phyloP scores from a whole-genome alignment of 345 rosid genomes.

The Jatropha curcas region DNA sequence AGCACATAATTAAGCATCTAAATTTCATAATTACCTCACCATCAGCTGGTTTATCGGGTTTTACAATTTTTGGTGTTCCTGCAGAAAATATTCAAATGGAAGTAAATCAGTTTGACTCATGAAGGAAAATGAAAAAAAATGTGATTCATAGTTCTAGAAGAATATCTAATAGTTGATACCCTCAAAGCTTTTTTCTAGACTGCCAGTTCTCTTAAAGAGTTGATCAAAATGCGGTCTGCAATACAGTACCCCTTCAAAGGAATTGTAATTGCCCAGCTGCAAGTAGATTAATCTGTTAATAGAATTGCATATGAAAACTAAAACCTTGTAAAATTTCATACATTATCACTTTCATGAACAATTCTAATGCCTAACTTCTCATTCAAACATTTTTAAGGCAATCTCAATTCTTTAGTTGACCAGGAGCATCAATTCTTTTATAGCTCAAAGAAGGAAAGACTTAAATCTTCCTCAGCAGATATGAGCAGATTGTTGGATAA shows the following conservation, averaged over 20 bases:
- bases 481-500: neutral
- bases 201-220: constrained; percentile 91
- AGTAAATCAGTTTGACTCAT: constrained; percentile 11
- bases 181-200: constrained; percentile 97
- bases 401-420: neutral
- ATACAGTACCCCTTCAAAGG: constrained; percentile 94
- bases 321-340: neutral
- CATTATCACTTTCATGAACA: neutral
- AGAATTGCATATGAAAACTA: neutral
- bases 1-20: neutral
- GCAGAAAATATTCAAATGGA: constrained; percentile 22
- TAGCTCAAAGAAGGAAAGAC: neutral
- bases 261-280: constrained; percentile 97
- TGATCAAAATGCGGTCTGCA: constrained; percentile 99
- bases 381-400: neutral
- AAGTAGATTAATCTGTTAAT: constrained; percentile 22
- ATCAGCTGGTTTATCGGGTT: constrained; percentile 71
- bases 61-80: constrained; percentile 92
- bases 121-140: neutral
- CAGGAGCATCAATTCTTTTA: neutral
- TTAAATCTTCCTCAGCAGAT: neutral
- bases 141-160: neutral
- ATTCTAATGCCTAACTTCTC: neutral
- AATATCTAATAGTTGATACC: constrained; percentile 37
- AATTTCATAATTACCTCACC: constrained; percentile 58